Conservation (phyloP, 78 protist species). For the Isochrysis galbana region DNA sequence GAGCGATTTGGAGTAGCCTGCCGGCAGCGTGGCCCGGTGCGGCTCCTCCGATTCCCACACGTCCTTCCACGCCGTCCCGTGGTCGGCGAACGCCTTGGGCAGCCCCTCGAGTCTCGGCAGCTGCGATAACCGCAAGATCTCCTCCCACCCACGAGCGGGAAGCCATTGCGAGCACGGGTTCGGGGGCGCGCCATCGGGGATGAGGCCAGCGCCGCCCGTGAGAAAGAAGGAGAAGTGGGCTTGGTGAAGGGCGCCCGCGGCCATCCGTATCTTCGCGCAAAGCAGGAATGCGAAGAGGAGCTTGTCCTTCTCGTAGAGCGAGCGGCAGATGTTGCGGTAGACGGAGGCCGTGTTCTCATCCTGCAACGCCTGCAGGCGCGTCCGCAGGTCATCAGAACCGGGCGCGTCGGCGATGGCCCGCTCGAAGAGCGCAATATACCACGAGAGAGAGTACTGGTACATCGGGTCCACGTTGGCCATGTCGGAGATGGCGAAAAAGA, state of each 20-base stretch:
- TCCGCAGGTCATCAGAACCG: neutral
- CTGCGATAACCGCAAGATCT: constrained; percentile 41
- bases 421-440: constrained; percentile 59
- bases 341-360: constrained; percentile 43
- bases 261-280: constrained; percentile 40
- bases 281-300: constrained; percentile 71
- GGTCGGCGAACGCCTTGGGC: neutral
- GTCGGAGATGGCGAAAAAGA: constrained; percentile 77
- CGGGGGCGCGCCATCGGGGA: constrained; percentile 29
- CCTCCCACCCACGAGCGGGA: constrained; percentile 70
- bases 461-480: constrained; percentile 72
- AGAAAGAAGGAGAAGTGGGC: constrained; percentile 65
- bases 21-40: constrained; percentile 47
- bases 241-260: constrained; percentile 25
- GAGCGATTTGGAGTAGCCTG: neutral
- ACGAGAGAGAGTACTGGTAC: constrained; percentile 77
- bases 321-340: constrained; percentile 65
- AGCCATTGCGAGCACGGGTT: neutral
- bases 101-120: constrained; percentile 55
- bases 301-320: constrained; percentile 73
- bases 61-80: neutral
- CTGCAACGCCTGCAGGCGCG: constrained; percentile 33
- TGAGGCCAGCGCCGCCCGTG: constrained; percentile 58
- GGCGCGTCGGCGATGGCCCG: constrained; percentile 31
- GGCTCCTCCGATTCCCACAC: constrained; percentile 53